Conservation (phyloP, 1,139 yeast genomes). For the Pichia sp. region DNA sequence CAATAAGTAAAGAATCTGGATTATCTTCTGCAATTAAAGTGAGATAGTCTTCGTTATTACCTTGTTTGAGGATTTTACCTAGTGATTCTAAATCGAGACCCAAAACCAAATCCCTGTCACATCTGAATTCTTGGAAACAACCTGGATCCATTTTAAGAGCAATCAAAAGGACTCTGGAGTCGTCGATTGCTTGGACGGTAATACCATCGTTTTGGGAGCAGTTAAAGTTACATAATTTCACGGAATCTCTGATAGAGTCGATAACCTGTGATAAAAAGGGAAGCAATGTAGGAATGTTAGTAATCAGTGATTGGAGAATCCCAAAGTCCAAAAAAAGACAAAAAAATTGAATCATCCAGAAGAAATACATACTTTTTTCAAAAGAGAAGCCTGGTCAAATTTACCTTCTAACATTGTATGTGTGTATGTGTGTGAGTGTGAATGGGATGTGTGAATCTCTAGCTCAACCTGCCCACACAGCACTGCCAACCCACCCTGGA, state of each 20-base stretch:
- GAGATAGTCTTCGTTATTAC: constrained; percentile 82
- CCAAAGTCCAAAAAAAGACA: not conserved
- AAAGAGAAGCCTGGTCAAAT: constrained; percentile 84
- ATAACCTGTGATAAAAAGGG: constrained; percentile 41
- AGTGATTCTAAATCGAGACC: constrained; percentile 88
- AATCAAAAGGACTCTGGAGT: constrained; percentile 89
- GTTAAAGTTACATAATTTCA: constrained; percentile 90
- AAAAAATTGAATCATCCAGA: no score
- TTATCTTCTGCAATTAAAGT: constrained; percentile 89
- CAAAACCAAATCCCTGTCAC: constrained; percentile 88
- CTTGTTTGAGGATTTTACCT: constrained; percentile 84
- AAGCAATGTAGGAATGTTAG: not conserved
- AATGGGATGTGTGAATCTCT: not conserved
- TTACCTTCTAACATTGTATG: constrained; percentile 86
- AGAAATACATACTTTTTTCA: constrained; percentile 55
- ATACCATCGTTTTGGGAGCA: constrained; percentile 85
- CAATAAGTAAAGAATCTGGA: constrained; percentile 74
- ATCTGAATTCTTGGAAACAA: constrained; percentile 90
- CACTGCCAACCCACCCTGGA: not conserved
- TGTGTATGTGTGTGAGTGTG: not conserved
- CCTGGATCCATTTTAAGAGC: constrained; percentile 83
- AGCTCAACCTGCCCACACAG: not conserved
- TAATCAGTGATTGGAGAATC: not conserved
- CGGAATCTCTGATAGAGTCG: constrained; percentile 90
- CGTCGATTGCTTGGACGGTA: constrained; percentile 96